Evolutionary conservation across 2,329 filamentous ascomycete species (phyloP).

Genomic region (Verticillium tricorpus): DNA sequence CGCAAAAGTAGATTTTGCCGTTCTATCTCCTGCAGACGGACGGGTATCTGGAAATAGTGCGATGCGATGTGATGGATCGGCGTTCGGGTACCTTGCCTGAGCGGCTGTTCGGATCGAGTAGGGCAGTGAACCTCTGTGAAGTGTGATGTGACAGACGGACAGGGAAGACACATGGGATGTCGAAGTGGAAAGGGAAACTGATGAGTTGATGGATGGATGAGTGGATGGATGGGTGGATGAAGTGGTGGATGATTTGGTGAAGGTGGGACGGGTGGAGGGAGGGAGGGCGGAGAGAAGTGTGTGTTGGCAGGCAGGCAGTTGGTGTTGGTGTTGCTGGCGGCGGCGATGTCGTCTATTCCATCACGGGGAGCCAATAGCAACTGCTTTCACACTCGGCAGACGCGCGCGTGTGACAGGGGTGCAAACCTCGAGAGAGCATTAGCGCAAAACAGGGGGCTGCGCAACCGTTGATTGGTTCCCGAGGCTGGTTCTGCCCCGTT

Average conservation of each 20-base stretch:
- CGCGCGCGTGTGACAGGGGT: not conserved
- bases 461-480: not conserved
- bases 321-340: not conserved
- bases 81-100: not conserved
- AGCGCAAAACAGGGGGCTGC: not conserved
- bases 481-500: not conserved
- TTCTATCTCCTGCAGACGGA: not conserved
- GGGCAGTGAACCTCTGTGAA: not conserved
- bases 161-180: not conserved
- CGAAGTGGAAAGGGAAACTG: not conserved
- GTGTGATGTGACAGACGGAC: not conserved
- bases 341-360: not conserved
- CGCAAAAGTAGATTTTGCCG: not conserved
- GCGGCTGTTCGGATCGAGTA: not conserved
- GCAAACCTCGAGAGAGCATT: not conserved
- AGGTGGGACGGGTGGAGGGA: not conserved
- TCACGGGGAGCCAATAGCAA: not conserved
- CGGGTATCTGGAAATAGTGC: not conserved
- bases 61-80: not conserved
- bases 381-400: not conserved
- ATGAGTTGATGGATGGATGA: not conserved
- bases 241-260: not conserved
- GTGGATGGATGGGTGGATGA: not conserved
- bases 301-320: not conserved
- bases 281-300: not conserved